Evolutionary conservation across 345 rosid species (phyloP).

Genomic region (Aquilaria malaccensis): DNA sequence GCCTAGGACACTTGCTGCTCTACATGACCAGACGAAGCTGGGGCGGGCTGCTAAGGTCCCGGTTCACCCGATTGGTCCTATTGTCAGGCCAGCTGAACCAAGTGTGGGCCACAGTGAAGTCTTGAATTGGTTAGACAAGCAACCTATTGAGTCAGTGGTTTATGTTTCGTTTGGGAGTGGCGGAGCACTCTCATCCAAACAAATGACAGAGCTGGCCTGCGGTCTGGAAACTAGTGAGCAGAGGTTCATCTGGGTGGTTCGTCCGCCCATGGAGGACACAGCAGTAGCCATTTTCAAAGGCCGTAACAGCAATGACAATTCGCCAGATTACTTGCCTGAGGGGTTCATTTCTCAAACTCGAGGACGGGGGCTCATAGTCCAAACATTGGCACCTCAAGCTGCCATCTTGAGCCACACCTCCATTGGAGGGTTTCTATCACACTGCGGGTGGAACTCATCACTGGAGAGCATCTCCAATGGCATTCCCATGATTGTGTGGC

Average conservation of each 20-base stretch:
- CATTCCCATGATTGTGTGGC: slow-evolving; percentile 57
- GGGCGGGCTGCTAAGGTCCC: slow-evolving; percentile 20
- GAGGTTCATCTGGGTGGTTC: slow-evolving; percentile 35
- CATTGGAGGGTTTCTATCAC: slow-evolving; percentile 40
- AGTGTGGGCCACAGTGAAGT: slow-evolving; percentile 12
- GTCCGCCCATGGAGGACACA: slow-evolving; percentile 30
- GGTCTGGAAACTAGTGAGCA: slow-evolving; percentile 29
- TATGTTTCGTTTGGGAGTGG: slow-evolving; percentile 46
- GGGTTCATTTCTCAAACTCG: slow-evolving; percentile 32
- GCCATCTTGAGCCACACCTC: slow-evolving; percentile 39
- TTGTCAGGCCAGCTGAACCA: slow-evolving; percentile 17
- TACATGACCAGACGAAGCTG: slow-evolving; percentile 9
- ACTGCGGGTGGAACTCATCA: slow-evolving; percentile 54
- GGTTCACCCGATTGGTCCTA: slow-evolving; percentile 31
- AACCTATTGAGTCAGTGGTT: slow-evolving; percentile 29
- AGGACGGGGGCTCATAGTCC: slow-evolving; percentile 26
- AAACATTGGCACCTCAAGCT: slow-evolving; percentile 40
- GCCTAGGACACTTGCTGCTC: slow-evolving; percentile 21
- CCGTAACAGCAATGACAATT: background rate
- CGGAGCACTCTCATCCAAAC: slow-evolving; percentile 29
- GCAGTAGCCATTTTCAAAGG: slow-evolving; percentile 21
- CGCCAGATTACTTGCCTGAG: slow-evolving; percentile 27
- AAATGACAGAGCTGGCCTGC: slow-evolving; percentile 35
- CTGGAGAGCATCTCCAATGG: slow-evolving; percentile 41
- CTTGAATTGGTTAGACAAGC: slow-evolving; percentile 33